Evolutionary conservation across 2,329 filamentous ascomycete species (phyloP), one percentile per base, ranked within the genome.

Genomic region (Microsporum ferrugineum): DNA sequence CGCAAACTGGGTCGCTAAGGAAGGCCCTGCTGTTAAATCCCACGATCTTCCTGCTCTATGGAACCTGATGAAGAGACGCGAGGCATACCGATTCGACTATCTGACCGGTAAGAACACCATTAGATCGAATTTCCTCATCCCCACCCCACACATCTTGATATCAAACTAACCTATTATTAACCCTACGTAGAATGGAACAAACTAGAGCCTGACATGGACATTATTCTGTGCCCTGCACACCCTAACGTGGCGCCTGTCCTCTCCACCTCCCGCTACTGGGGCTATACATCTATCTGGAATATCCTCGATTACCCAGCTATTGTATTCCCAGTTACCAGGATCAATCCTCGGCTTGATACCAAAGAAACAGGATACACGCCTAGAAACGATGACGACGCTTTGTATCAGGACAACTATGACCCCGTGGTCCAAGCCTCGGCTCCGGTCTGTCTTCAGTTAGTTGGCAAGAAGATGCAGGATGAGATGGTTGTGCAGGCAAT

Each of bases 201-300:
- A 27, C 2, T 57, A 4, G 55, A 39, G 31, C 62, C 64, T 66
- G 69, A 64, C 63, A 71, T 67, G 63, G 85, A 88, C 69, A 81
- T 84, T 0, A 80, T 88, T 38, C 73, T 88, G 0, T 84, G 80
- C 60, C 85, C 85, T 0, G 80, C 77, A 0, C 80, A 79, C 0
- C 82, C 83, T 1, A 78, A 80, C 1, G 75, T 76, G 2, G 82
- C 82, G n/a, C 81, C 78, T 2, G 72, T 80, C 63, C 77, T 84
- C 64, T 70, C 82, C 64, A 72, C 76, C 62, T 67, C 86, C 69
- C 76, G 71, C 41, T 82, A 82, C 65, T 88, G 84, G 84, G 83
- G 84, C 2, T 85, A 85, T 65, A 84, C 82, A 0, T 84, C 84
- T 66, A 75, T 84, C 5, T 84, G 82, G 78, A 85, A 86, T 65